Percentiles rank a stretch among this genome's conserved stretches.
These are phyloP conservation scores for Solanum pimpinellifolium DNA, from an alignment of 257 asterid species.

Conservation along the genomic window DNA sequence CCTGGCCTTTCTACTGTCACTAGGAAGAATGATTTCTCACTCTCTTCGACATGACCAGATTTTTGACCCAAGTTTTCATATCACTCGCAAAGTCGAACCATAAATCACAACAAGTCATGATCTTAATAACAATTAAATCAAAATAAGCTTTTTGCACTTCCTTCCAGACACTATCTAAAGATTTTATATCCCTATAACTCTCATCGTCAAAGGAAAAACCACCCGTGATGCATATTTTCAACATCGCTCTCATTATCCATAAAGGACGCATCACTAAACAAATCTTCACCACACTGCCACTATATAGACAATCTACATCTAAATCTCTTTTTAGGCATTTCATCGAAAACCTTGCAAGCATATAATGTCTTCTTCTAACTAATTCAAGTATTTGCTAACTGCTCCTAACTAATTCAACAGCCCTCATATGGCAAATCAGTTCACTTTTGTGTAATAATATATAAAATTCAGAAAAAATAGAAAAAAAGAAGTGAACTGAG, in stretches of 20 bases:
- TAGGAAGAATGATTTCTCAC: neutral
- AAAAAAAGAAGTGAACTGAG: neutral
- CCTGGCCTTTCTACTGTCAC: neutral
- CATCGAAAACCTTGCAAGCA: neutral
- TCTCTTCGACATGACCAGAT: neutral
- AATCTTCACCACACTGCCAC: neutral
- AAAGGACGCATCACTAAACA: neutral
- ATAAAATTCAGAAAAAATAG: neutral
- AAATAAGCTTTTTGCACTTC: neutral
- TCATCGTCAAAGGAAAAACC: neutral
- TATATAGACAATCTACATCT: neutral
- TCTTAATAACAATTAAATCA: neutral
- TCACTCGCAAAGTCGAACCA: neutral
- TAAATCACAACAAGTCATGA: no score
- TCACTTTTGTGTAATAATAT: neutral
- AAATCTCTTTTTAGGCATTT: neutral
- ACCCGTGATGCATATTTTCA: neutral
- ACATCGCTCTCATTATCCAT: neutral
- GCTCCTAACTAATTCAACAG: neutral
- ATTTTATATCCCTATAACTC: neutral
- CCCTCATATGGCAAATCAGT: neutral
- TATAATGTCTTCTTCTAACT: neutral
- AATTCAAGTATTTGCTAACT: no score
- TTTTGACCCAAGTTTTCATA: neutral
- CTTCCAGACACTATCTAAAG: neutral